Base-by-base conservation (phyloP, 768 basidiomycete genomes). In the Psilocybe subaeruginosa region DNA sequence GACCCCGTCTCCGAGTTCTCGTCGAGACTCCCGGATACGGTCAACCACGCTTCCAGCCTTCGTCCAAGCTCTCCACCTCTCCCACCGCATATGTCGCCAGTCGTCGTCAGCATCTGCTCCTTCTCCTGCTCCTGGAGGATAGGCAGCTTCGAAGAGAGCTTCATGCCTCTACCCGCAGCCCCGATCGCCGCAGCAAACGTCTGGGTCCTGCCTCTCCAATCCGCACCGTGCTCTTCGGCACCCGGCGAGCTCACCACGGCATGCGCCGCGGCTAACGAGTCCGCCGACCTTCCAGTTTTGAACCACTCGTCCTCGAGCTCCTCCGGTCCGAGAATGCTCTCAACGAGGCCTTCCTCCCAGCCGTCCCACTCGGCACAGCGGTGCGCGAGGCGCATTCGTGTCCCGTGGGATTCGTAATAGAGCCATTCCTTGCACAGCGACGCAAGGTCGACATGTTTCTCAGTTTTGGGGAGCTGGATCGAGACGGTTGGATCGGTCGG, bases 351-450 rank as follows among this genome's bases (percentile, higher is more conserved):
- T 70, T 94, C 92, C 69, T 95, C 92, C 92, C 93, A 95, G 2
- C 92, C 93, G 66, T 94, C 92, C 92, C 92, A 94, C 70, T 95
- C 92, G 37, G 82, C 85, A 65, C 88, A 91, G 29, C 91, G 86
- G 72, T 95, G 92, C 3, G 89, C 91, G 74, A 88, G 81, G 49
- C 93, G 85, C 54, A 92, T 76, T 2, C 86, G 82, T 47, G 82
- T 79, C 3, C 93, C 90, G 14, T 82, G 69, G 3, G 82, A 76
- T 70, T 94, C 92, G 66, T 88, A 85, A 65, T 87, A 82, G 2
- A 93, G 79, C 92, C 93, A 95, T 68, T 90, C 88, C 9, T 74
- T 73, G 19, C 89, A 85, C 8, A 86, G 75, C 4, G 77, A 70
- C 2, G 58, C 19, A 11, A 72, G 65, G 27, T 67, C 53, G 39